Evolutionary conservation across 2,329 filamentous ascomycete genomes (phyloP).

Genomic region (Phialophora chinensis): DNA sequence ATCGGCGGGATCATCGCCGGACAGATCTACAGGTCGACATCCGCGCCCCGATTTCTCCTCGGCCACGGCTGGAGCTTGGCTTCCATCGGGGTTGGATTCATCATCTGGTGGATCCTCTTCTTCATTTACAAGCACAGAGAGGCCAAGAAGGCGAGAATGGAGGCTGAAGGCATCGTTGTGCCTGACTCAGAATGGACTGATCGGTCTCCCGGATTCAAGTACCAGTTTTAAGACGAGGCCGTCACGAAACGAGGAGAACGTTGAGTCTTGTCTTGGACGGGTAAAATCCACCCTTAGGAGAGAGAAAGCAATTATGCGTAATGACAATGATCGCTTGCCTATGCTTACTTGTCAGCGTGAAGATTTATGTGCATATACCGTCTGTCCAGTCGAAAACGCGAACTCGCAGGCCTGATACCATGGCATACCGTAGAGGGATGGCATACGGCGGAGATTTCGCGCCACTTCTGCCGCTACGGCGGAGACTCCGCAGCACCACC

Average conservation of each 20-base stretch:
- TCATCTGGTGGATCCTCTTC: slow-evolving; percentile 18
- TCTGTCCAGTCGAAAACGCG: background rate
- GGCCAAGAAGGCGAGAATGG: slow-evolving; percentile 19
- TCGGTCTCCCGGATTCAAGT: slow-evolving; percentile 21
- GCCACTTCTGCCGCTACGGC: background rate
- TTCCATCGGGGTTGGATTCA: slow-evolving; percentile 11
- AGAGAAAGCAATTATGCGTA: background rate
- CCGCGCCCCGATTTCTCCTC: slow-evolving; percentile 13
- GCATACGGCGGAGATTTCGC: no score
- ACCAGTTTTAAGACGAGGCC: slow-evolving; percentile 15
- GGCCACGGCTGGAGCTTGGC: slow-evolving; percentile 24
- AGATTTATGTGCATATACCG: background rate
- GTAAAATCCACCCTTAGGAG: background rate
- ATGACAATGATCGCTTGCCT: background rate
- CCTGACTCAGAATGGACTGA: slow-evolving; percentile 10
- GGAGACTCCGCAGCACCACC: background rate
- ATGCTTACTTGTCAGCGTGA: background rate
- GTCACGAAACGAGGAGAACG: background rate
- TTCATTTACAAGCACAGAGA: slow-evolving; percentile 22
- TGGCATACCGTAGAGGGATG: no score
- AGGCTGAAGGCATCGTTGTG: slow-evolving; percentile 7
- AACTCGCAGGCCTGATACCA: background rate
- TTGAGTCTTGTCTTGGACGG: background rate
- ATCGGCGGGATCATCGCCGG: slow-evolving; percentile 55
- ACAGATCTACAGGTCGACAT: slow-evolving; percentile 23